Base-by-base conservation (phyloP, 441 rosid species). In the Gossypium aridum region DNA sequence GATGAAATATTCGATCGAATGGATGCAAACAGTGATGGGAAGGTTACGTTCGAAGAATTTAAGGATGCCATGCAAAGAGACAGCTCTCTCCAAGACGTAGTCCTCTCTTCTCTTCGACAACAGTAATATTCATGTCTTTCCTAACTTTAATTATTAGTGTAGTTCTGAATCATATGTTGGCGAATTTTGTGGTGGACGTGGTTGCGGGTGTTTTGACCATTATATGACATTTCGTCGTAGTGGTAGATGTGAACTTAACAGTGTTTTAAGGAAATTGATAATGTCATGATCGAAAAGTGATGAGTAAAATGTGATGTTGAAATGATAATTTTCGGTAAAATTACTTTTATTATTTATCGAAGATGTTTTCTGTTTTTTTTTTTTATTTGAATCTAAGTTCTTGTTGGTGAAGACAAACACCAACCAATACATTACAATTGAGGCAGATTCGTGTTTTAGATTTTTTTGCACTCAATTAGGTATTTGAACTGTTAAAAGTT, bases 11-110 rank as follows among this genome's bases (percentile, higher is more conserved):
- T 91, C 47, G 92, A 91, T 20, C 78, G 71, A 73, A 89, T 89
- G 93, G 93, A 91, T 77, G 91, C 90, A 23, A 88, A 86, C 80
- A 85, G 84, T 9, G 96, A 90, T 39, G 93, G 93, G 17, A 88
- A 88, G 79, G 90, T 91, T 57, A 86, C 92, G 20, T 89, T 88
- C 39, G 96, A 91, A 4, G 93, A 91, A 83, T 91, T 91, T 83
- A 91, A 87, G 80, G 89, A 88, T 26, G 93, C 93, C 4, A 85
- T 89, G 96, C 81, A 87, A 80, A 80, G 87, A 77, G 93, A 91
- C 78, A 87, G 92, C 84, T 89, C 89, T 53, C 88, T 88, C 34
- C 88, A 88, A 71, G 92, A 88, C 25, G 92, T 71, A 2, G 78
- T 90, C 72, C 89, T 88, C 66, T 88, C 89, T 47, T 90, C 88